Percentiles rank a stretch among this genome's conserved stretches.
Conservation (phyloP, 2,329 filamentous ascomycete genomes). For the Massarina eburnea region DNA sequence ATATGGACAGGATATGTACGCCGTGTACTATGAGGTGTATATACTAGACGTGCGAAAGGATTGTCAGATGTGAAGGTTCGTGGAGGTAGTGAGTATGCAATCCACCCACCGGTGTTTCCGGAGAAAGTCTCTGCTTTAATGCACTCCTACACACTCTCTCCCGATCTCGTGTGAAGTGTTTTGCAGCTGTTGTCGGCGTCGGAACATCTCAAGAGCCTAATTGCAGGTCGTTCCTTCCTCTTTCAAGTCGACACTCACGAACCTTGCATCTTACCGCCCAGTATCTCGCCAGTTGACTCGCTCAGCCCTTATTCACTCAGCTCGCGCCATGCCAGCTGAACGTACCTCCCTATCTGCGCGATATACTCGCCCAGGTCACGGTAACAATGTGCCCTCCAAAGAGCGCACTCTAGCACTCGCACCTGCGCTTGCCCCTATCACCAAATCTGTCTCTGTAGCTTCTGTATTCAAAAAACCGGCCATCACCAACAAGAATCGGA, state of each 20-base stretch:
- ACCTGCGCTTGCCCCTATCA: slow-evolving; percentile 1
- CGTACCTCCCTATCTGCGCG: not conserved
- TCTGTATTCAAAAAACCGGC: slow-evolving; percentile 23
- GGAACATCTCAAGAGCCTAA: slow-evolving; percentile 4
- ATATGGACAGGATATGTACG: not conserved
- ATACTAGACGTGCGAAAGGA: too few relatives aligned
- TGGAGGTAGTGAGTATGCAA: too few relatives aligned
- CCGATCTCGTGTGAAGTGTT: too few relatives aligned
- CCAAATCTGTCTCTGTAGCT: slow-evolving; percentile 23
- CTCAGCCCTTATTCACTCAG: not conserved
- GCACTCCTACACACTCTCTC: too few relatives aligned
- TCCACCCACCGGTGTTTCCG: too few relatives aligned
- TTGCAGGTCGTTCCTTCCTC: slow-evolving; percentile 5
- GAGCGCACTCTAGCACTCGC: not conserved
- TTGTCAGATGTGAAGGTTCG: too few relatives aligned
- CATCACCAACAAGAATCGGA: not conserved
- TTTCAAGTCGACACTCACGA: slow-evolving; percentile 1
- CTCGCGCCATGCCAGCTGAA: not conserved
- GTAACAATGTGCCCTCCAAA: not conserved
- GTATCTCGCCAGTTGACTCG: not conserved
- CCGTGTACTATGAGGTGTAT: too few relatives aligned
- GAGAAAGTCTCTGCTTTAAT: too few relatives aligned
- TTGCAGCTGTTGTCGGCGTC: slow-evolving; percentile 3
- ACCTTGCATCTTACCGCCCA: not conserved
- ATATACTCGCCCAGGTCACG: not conserved